phyloP scores from a whole-genome alignment of 441 rosid genomes.

The Brassica balearica region DNA sequence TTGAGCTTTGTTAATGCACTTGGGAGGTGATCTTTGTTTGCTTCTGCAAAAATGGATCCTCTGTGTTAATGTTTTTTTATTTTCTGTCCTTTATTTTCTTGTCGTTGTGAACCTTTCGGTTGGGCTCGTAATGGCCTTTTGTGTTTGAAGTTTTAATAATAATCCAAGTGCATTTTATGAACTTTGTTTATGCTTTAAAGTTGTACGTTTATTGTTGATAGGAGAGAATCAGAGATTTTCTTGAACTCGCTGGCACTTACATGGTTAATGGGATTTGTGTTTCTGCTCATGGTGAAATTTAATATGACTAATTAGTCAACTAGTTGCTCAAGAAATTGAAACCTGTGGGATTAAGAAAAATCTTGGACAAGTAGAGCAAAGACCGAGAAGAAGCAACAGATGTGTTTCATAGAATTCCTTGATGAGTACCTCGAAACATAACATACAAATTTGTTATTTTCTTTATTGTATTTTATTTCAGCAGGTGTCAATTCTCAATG shows the following conservation, averaged over 20 bases:
- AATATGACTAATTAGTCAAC: no score
- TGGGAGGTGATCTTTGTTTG: conserved; percentile 8
- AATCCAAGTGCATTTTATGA: conserved; percentile 29
- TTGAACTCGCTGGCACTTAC: not conserved
- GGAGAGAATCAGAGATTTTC: not conserved
- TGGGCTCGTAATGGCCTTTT: conserved; percentile 14
- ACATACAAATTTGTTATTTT: not conserved
- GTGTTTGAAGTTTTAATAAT: conserved; percentile 9
- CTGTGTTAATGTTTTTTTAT: not conserved
- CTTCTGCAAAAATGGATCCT: not conserved
- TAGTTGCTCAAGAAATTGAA: no score
- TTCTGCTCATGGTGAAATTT: not conserved
- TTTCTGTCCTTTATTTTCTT: not conserved
- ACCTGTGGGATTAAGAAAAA: no score
- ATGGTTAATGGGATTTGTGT: not conserved
- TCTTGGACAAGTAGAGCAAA: no score
- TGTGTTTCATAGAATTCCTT: not conserved
- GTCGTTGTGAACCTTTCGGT: not conserved
- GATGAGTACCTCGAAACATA: not conserved
- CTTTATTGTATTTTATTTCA: not conserved
- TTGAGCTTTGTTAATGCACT: conserved; percentile 10
- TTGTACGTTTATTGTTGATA: not conserved
- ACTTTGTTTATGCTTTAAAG: not conserved
- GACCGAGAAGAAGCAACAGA: not conserved
- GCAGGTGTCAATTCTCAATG: not conserved